These are phyloP conservation scores for Quercus lobata DNA, from an alignment of 331 rosid genomes.

Conservation along the genomic window DNA sequence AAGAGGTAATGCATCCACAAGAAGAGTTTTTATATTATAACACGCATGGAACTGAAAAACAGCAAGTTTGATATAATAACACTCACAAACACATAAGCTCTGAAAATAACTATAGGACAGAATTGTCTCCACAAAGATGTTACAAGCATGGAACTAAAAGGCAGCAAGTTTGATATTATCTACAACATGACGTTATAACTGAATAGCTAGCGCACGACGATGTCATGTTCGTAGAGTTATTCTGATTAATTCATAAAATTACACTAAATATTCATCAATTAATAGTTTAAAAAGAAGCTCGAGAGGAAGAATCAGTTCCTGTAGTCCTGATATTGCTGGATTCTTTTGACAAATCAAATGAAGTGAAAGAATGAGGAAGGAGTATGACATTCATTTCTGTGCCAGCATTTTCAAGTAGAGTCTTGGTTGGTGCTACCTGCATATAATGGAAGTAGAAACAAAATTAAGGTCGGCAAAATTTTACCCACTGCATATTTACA, in stretches of 20 bases:
- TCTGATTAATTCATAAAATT: neutral
- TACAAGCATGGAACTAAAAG: neutral
- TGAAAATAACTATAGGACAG: too few relatives aligned
- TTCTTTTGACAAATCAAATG: slow-evolving; percentile 57
- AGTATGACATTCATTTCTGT: slow-evolving; percentile 39
- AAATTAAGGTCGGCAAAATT: neutral
- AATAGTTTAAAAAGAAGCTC: slow-evolving; percentile 41
- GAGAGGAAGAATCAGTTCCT: slow-evolving; percentile 29
- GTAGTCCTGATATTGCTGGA: slow-evolving; percentile 38
- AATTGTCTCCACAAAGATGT: neutral
- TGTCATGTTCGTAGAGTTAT: slow-evolving; percentile 1
- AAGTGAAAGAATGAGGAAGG: slow-evolving; percentile 61
- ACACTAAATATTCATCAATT: neutral
- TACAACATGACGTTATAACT: slow-evolving; percentile 5
- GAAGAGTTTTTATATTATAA: too few relatives aligned
- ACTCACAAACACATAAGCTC: too few relatives aligned
- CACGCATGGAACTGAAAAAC: too few relatives aligned
- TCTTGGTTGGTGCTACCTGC: slow-evolving; percentile 56
- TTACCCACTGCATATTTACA: too few relatives aligned
- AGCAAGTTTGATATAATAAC: too few relatives aligned
- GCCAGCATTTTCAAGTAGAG: slow-evolving; percentile 41
- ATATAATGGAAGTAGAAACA: slow-evolving; percentile 3
- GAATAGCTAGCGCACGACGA: neutral
- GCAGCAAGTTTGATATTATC: slow-evolving; percentile 19
- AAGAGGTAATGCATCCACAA: too few relatives aligned